Evolutionary conservation across 2,329 filamentous ascomycete genomes (phyloP).

Genomic region (Ceratocystis cubensis): DNA sequence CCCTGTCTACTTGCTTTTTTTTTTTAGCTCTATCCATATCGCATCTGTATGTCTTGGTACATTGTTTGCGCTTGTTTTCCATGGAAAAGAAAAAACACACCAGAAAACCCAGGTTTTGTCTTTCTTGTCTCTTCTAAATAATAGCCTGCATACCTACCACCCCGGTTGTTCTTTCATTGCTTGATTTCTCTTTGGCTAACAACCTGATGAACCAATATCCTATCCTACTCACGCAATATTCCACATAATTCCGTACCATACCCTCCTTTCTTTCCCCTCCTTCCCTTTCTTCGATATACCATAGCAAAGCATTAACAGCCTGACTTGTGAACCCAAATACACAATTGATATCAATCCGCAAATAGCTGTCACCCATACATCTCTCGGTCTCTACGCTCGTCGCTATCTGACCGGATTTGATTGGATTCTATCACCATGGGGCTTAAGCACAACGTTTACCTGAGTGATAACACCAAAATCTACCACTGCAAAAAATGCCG

Average conservation of each 20-base stretch:
- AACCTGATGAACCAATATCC: not conserved
- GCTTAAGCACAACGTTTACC: conserved; percentile 81
- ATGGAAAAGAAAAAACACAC: too few species aligned
- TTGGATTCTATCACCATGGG: conserved; percentile 47
- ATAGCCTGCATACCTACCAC: too few species aligned
- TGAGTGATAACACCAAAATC: conserved; percentile 64
- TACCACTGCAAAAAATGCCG: conserved; percentile 94
- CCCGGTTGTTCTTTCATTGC: too few species aligned
- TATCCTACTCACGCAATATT: not conserved
- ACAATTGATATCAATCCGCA: not conserved
- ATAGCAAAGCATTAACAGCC: not conserved
- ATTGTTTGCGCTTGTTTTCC: too few species aligned
- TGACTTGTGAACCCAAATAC: not conserved
- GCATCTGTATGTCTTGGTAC: too few species aligned
- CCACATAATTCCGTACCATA: too few species aligned
- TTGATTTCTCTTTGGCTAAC: too few species aligned
- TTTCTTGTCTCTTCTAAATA: too few species aligned
- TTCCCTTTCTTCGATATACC: not conserved
- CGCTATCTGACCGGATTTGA: not conserved
- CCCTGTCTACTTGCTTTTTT: too few species aligned
- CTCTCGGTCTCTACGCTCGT: not conserved
- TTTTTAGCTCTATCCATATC: too few species aligned
- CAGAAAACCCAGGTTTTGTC: too few species aligned
- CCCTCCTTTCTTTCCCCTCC: not conserved
- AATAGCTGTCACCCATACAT: not conserved